Evolutionary conservation across 768 basidiomycete species (phyloP).

Genomic region (Boletus sp.): DNA sequence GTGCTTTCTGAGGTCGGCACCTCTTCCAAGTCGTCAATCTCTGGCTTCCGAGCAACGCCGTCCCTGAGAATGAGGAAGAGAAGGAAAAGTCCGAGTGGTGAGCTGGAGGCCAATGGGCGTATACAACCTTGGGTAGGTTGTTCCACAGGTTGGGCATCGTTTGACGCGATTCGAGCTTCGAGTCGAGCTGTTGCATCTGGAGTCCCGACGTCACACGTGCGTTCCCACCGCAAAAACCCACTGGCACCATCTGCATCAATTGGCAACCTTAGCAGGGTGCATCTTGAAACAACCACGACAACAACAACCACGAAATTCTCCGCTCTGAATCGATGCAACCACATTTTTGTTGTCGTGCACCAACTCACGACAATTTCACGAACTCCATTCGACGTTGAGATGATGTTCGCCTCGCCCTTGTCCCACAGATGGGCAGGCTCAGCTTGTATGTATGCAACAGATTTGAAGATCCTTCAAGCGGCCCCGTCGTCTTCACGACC

Average conservation of each 20-base stretch:
- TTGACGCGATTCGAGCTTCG: neutral
- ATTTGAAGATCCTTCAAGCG: neutral
- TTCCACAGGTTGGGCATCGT: constrained; percentile 59
- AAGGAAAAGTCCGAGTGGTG: constrained; percentile 84
- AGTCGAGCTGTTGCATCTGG: constrained; percentile 47
- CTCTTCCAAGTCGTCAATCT: constrained; percentile 79
- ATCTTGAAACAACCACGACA: too few species aligned
- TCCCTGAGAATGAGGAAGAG: constrained; percentile 73
- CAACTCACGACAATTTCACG: too few species aligned
- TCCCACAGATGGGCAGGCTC: neutral
- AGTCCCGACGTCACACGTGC: too few species aligned
- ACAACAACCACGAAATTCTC: too few species aligned
- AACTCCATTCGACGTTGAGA: neutral
- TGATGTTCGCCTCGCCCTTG: neutral
- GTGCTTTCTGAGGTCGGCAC: constrained; percentile 87
- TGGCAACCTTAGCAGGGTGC: too few species aligned
- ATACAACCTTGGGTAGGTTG: constrained; percentile 70
- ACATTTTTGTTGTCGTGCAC: too few species aligned
- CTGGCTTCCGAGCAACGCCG: constrained; percentile 58
- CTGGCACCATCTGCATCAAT: too few species aligned
- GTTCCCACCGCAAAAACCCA: too few species aligned
- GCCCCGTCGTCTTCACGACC: neutral
- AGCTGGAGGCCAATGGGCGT: constrained; percentile 91
- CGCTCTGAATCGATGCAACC: too few species aligned
- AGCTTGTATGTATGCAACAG: neutral